A percentile compares a stretch with the other conserved stretches of the same genome.
phyloP scores from a whole-genome alignment of 352 stramenopile species.

The Globisporangium barbulae region DNA sequence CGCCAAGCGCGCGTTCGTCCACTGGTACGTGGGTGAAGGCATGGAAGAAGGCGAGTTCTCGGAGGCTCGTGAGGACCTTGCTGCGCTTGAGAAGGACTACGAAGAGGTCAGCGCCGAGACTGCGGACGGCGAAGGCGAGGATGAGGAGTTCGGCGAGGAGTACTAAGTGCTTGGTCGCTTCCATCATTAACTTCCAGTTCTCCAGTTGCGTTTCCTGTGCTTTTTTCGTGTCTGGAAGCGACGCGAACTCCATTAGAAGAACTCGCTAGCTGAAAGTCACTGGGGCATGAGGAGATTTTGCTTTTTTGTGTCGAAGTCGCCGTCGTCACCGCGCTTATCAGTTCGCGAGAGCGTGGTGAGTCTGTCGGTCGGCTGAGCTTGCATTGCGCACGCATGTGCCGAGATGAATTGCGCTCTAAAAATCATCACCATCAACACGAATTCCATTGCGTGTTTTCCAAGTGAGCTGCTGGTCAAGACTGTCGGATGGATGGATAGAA shows the following conservation, averaged over 20 bases:
- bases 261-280: background rate
- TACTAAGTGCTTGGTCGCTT: conserved; percentile 44
- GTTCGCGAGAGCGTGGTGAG: conserved; percentile 3
- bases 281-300: background rate
- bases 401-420: background rate
- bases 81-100: conserved; percentile 98
- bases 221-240: background rate
- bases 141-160: conserved; percentile 90
- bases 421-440: conserved; percentile 3
- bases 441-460: background rate
- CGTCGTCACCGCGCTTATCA: conserved; percentile 3
- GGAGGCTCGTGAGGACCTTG: conserved; percentile 96
- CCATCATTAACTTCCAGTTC: background rate
- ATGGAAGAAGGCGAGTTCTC: conserved; percentile 99
- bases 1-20: conserved; percentile 98
- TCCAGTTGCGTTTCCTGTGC: background rate
- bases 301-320: background rate
- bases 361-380: background rate
- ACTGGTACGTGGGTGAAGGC: conserved; percentile 98
- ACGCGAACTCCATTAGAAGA: conserved; percentile 7
- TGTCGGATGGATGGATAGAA: background rate
- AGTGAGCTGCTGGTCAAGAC: too few relatives aligned
- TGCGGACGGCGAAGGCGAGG: conserved; percentile 90
- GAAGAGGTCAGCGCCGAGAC: conserved; percentile 97
- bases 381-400: background rate